Conservation (phyloP, 2,329 filamentous ascomycete species). For the Trichoderma citrinoviride region DNA sequence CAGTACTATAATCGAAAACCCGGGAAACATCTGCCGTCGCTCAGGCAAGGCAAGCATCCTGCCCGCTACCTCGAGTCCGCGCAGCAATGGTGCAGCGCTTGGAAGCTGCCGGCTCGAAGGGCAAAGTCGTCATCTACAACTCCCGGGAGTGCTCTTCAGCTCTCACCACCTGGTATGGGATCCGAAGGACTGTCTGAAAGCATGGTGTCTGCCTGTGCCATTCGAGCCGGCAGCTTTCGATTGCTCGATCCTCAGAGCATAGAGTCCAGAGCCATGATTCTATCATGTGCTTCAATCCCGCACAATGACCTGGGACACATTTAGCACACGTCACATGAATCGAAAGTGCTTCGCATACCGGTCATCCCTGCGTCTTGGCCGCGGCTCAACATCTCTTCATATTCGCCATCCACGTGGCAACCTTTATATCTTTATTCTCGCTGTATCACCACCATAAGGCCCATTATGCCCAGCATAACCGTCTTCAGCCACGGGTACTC, state of each 20-base stretch:
- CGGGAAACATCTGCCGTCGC: not conserved
- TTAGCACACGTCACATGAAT: not conserved
- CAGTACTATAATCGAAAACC: not conserved
- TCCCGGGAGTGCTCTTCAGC: not conserved
- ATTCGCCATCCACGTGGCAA: not conserved
- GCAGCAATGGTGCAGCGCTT: not conserved
- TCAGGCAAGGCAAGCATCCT: not conserved
- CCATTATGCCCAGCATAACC: constrained; percentile 92
- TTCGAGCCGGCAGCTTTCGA: not conserved
- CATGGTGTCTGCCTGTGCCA: not conserved
- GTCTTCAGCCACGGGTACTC: constrained; percentile 98
- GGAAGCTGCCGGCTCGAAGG: not conserved
- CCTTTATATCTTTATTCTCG: constrained; percentile 59
- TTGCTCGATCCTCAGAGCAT: not conserved
- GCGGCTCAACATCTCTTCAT: not conserved
- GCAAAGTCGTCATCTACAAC: not conserved
- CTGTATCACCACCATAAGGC: constrained; percentile 86
- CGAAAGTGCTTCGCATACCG: not conserved
- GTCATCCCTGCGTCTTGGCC: not conserved
- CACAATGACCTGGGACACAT: not conserved
- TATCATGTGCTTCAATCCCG: not conserved
- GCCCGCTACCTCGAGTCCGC: not conserved
- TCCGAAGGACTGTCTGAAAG: not conserved
- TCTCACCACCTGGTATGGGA: not conserved
- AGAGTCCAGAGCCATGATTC: not conserved